Conservation (phyloP, 2,329 filamentous ascomycete genomes). For the Rachicladosporium sp. region DNA sequence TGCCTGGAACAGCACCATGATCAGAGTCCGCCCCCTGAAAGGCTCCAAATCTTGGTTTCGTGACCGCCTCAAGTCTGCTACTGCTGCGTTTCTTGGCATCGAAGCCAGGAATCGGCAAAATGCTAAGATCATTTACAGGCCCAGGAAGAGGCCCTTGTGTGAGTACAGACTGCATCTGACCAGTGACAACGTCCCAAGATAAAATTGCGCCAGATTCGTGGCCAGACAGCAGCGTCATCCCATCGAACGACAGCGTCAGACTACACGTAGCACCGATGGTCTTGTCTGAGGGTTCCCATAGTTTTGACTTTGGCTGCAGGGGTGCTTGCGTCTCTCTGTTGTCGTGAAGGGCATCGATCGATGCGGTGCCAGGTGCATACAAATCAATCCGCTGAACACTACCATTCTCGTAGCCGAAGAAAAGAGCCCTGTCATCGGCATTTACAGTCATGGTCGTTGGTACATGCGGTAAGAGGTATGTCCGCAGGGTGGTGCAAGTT, state of each 20-base stretch:
- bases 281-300: constrained; percentile 19
- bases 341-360: constrained; percentile 12
- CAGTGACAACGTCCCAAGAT: constrained; percentile 66
- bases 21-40: constrained; percentile 18
- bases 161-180: constrained; percentile 54
- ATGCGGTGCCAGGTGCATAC: constrained; percentile 15
- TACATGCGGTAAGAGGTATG: constrained; percentile 62
- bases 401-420: constrained; percentile 68
- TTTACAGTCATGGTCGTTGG: constrained; percentile 67
- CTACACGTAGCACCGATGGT: constrained; percentile 57
- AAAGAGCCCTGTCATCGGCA: constrained; percentile 70
- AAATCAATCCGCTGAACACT: constrained; percentile 72
- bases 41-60: constrained; percentile 69
- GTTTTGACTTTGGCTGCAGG: constrained; percentile 25
- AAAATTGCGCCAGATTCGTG: constrained; percentile 69
- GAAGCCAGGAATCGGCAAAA: constrained; percentile 50
- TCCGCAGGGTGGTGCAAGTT: constrained; percentile 63
- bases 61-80: constrained; percentile 46
- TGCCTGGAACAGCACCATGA: constrained; percentile 34
- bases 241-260: constrained; percentile 68
- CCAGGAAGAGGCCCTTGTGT: constrained; percentile 55
- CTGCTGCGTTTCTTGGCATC: constrained; percentile 23
- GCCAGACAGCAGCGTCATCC: constrained; percentile 65
- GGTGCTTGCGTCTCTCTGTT: constrained; percentile 13
- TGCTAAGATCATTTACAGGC: constrained; percentile 69